Base-by-base conservation (phyloP, 495 filamentous ascomycete species). In the Penicillium crystallinum region DNA sequence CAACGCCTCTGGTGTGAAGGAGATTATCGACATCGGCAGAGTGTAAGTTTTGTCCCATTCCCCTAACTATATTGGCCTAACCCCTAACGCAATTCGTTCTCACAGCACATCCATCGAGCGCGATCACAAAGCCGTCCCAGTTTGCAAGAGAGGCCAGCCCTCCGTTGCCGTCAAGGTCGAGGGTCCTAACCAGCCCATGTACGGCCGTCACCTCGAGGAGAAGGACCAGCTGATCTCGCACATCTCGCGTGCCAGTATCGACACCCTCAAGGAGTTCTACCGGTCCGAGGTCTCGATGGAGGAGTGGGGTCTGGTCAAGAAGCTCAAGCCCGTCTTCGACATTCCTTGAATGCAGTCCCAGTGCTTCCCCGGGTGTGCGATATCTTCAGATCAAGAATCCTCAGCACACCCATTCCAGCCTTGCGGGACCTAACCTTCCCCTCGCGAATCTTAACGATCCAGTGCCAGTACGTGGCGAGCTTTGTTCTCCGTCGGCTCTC, bases 151-250 rank as follows among this genome's bases (percentile, higher is more conserved):
- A 73, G 95, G 92, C 51, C 89, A 96, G 62, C 95, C 93, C 29
- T 95, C 91, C 6, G 93, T 97, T 14, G 93, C 93, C 21, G 79
- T 99, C 72, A 99, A 99, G 81, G 91, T 99, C 64, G 93, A 99
- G 73, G 92, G 91, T 14, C 73, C 87, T 18, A 92, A 97, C 70
- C 93, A 99, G 72, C 93, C 93, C 11, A 80, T 87, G 50, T 99
- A 99, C 67, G 93, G 93, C 35, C 86, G 93, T 46, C 93, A 99
- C 39, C 80, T 97, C 44, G 93, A 99, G 70, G 92, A 99, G 67
- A 87, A 86, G 65, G 93, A 99, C 68, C 76, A 70, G 15, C 78
- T 99, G 25, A 96, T 96, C 77, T 90, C 85, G 42, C 77, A 85
- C 33, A 93, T 99, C 58, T 91, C 87, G 36, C 81, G 93, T 53